Evolutionary conservation across 441 rosid species (phyloP).

Genomic region (Dalechampia spathulata): DNA sequence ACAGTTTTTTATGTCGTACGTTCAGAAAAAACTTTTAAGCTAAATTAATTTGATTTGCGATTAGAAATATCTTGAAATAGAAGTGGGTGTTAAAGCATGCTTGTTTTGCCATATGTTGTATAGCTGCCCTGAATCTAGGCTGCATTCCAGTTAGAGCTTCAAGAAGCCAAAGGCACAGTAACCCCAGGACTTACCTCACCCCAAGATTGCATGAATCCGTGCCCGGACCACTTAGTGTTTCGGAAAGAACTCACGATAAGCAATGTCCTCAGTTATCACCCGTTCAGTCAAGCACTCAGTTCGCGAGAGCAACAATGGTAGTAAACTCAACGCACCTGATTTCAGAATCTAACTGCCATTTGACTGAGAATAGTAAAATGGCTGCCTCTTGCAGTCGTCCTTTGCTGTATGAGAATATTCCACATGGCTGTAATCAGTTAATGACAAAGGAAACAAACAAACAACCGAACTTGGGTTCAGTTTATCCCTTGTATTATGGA

Average conservation of each 20-base stretch:
- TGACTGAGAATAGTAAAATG: slow-evolving; percentile 19
- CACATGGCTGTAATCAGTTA: slow-evolving; percentile 25
- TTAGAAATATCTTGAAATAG: too few species aligned
- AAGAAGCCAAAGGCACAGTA: slow-evolving; percentile 87
- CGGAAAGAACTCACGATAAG: slow-evolving; percentile 23
- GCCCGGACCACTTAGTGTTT: slow-evolving; percentile 29
- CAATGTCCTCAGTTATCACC: slow-evolving; percentile 21
- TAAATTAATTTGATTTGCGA: slow-evolving; percentile 2
- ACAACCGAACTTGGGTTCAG: slow-evolving; percentile 28
- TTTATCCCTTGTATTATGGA: slow-evolving; percentile 48
- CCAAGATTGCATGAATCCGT: slow-evolving; percentile 54
- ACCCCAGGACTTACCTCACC: slow-evolving; percentile 70
- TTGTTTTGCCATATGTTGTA: slow-evolving; percentile 16
- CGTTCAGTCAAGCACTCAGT: slow-evolving; percentile 27
- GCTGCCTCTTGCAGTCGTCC: slow-evolving; percentile 34
- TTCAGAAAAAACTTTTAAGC: background rate
- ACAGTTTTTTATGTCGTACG: background rate
- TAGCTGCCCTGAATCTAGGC: slow-evolving; percentile 95
- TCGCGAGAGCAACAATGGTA: slow-evolving; percentile 24
- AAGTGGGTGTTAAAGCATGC: too few species aligned
- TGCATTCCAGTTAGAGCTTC: slow-evolving; percentile 91
- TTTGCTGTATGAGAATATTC: slow-evolving; percentile 27
- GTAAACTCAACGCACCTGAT: slow-evolving; percentile 18
- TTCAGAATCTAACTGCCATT: slow-evolving; percentile 23
- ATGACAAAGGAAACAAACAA: slow-evolving; percentile 28